A percentile compares a stretch with the other conserved stretches of the same genome.
phyloP scores from a whole-genome alignment of 768 basidiomycete genomes.

The Omphalotus guepiniiformis region DNA sequence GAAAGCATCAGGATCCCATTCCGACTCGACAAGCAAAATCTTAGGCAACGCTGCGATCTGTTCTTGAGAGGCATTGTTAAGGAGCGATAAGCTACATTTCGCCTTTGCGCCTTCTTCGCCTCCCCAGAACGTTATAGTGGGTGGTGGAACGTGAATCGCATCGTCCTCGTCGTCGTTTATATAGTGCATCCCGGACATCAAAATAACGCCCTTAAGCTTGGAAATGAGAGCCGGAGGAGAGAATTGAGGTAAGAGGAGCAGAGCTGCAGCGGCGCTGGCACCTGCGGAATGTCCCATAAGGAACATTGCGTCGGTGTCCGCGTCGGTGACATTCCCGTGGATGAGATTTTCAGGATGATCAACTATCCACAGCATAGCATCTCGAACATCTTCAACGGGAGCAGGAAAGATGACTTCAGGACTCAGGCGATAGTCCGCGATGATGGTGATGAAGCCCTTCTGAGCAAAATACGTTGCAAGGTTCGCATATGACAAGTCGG shows the following conservation, averaged over 20 bases:
- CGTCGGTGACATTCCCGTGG: constrained; percentile 23
- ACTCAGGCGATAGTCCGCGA: constrained; percentile 65
- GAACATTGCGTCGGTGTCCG: constrained; percentile 40
- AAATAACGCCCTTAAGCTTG: constrained; percentile 40
- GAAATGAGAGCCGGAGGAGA: constrained; percentile 26
- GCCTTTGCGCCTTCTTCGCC: constrained; percentile 29
- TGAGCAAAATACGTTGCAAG: constrained; percentile 60
- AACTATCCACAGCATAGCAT: constrained; percentile 53
- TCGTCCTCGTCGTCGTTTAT: constrained; percentile 22
- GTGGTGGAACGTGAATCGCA: constrained; percentile 19
- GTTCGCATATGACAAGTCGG: constrained; percentile 50
- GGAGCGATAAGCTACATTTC: constrained; percentile 38
- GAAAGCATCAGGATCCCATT: constrained; percentile 50
- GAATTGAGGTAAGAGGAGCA: constrained; percentile 36
- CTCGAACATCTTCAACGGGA: constrained; percentile 52
- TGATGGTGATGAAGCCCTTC: constrained; percentile 55
- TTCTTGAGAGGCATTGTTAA: constrained; percentile 30
- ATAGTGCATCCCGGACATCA: constrained; percentile 44
- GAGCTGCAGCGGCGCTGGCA: constrained; percentile 42
- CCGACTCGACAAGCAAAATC: constrained; percentile 44
- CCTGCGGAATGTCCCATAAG: constrained; percentile 65
- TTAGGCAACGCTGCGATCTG: constrained; percentile 39
- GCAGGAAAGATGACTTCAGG: constrained; percentile 55
- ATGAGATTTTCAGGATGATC: constrained; percentile 29
- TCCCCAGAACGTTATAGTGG: constrained; percentile 37